Percentiles rank a stretch among this genome's conserved stretches.
phyloP scores from a whole-genome alignment of 768 basidiomycete genomes.

The Kwoniella sp. region DNA sequence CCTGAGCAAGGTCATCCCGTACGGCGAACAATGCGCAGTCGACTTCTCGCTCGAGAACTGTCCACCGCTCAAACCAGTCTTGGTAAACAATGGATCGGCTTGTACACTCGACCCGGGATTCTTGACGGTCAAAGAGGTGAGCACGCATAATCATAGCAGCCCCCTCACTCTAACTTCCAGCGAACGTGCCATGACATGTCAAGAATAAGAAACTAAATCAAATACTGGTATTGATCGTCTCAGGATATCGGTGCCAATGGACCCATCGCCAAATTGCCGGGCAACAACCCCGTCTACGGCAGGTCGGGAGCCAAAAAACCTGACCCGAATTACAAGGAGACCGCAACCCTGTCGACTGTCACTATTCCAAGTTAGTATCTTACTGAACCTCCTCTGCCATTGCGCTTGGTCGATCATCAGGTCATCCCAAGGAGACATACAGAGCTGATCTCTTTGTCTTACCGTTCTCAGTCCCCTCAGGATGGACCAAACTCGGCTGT shows the following conservation, averaged over 20 bases:
- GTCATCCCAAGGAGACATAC: too few relatives aligned
- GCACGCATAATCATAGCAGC: too few relatives aligned
- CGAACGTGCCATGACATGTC: background rate
- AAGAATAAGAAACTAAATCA: too few relatives aligned
- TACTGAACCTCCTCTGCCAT: too few relatives aligned
- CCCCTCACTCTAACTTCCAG: too few relatives aligned
- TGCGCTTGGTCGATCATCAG: background rate
- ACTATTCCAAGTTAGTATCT: slow-evolving; percentile 36
- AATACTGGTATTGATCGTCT: background rate
- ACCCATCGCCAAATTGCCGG: slow-evolving; percentile 34
- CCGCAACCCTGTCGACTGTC: slow-evolving; percentile 42
- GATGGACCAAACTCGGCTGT: slow-evolving; percentile 46
- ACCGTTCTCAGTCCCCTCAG: slow-evolving; percentile 39
- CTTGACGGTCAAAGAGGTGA: slow-evolving; percentile 43
- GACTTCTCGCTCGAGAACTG: slow-evolving; percentile 33
- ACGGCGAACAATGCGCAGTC: slow-evolving; percentile 32
- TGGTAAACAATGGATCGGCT: slow-evolving; percentile 15
- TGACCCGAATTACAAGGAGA: slow-evolving; percentile 31
- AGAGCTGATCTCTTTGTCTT: too few relatives aligned
- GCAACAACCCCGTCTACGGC: slow-evolving; percentile 44
- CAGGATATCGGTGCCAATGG: slow-evolving; percentile 26
- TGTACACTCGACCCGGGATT: slow-evolving; percentile 27
- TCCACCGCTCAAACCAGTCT: slow-evolving; percentile 23
- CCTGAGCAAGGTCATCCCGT: slow-evolving; percentile 27
- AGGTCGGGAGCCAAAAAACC: slow-evolving; percentile 29